Conservation (phyloP, 768 basidiomycete species). For the Pluteus cervinus region DNA sequence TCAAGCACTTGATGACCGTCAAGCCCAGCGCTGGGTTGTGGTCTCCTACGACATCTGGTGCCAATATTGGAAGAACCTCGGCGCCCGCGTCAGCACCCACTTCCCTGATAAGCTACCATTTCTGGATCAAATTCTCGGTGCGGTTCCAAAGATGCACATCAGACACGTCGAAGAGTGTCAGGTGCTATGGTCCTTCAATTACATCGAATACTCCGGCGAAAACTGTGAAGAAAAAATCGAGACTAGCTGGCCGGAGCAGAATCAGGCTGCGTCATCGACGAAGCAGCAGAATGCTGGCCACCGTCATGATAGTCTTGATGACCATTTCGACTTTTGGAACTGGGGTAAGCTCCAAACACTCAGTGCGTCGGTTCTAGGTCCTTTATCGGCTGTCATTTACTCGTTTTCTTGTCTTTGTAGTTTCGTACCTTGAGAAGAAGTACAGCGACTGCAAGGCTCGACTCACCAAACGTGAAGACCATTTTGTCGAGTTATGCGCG, state of each 20-base stretch:
- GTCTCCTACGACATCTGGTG: conserved; percentile 26
- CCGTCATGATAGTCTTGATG: conserved; percentile 23
- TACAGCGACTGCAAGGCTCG: too few relatives aligned
- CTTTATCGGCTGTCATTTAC: too few relatives aligned
- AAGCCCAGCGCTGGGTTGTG: conserved; percentile 14
- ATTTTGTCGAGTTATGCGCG: too few relatives aligned
- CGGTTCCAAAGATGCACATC: conserved; percentile 24
- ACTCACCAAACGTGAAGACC: too few relatives aligned
- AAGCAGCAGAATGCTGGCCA: conserved; percentile 23
- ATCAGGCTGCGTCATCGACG: conserved; percentile 19
- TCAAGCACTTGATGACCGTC: conserved; percentile 10
- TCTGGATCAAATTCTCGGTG: conserved; percentile 13
- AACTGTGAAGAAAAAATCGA: conserved; percentile 27
- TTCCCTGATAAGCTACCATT: conserved; percentile 13
- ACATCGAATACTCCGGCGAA: conserved; percentile 11
- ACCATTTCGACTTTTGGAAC: conserved; percentile 17
- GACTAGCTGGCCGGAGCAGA: conserved; percentile 17
- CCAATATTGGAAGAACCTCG: conserved; percentile 16
- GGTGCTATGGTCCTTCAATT: conserved; percentile 18
- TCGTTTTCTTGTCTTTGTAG: too few relatives aligned
- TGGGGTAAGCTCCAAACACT: conserved; percentile 18
- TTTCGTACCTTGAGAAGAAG: too few relatives aligned
- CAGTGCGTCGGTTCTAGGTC: too few relatives aligned
- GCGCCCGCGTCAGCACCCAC: conserved; percentile 9
- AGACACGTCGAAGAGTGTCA: conserved; percentile 19